These are phyloP conservation scores for Hypoxylon rubiginosum DNA, from an alignment of 2,329 filamentous ascomycete genomes.

Conservation along the genomic window DNA sequence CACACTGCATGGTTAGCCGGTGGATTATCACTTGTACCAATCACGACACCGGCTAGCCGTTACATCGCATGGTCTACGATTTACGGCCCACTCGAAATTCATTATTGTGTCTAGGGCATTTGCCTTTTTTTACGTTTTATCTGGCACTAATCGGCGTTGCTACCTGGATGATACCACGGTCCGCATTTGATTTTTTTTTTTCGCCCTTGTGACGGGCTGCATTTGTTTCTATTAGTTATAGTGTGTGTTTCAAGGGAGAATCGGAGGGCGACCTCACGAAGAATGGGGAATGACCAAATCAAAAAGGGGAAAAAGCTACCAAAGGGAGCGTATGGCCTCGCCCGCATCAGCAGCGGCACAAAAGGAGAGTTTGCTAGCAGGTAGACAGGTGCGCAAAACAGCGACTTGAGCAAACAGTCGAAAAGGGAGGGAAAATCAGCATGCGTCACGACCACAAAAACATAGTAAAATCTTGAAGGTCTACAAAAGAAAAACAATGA, in stretches of 20 bases:
- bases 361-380: conserved; percentile 30
- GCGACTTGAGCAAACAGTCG: conserved; percentile 26
- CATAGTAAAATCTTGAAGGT: conserved; percentile 46
- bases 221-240: conserved; percentile 46
- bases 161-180: conserved; percentile 54
- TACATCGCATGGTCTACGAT: conserved; percentile 34
- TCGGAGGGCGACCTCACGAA: conserved; percentile 48
- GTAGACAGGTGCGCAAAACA: conserved; percentile 32
- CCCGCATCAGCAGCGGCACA: conserved; percentile 11
- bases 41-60: conserved; percentile 33
- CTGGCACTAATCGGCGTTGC: conserved; percentile 50
- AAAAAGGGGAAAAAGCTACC: conserved; percentile 35
- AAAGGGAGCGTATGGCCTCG: conserved; percentile 25
- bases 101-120: conserved; percentile 36
- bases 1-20: conserved; percentile 40
- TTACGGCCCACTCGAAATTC: conserved; percentile 32
- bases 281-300: conserved; percentile 30
- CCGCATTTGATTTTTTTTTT: conserved; percentile 52
- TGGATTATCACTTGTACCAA: conserved; percentile 27
- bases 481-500: conserved; percentile 48
- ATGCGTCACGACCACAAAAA: conserved; percentile 48
- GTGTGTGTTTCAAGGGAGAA: conserved; percentile 49
- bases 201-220: conserved; percentile 42
- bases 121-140: conserved; percentile 43
- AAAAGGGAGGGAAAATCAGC: conserved; percentile 35